Base-by-base conservation (phyloP, 2,329 filamentous ascomycete species). In the Fusarium sp. region DNA sequence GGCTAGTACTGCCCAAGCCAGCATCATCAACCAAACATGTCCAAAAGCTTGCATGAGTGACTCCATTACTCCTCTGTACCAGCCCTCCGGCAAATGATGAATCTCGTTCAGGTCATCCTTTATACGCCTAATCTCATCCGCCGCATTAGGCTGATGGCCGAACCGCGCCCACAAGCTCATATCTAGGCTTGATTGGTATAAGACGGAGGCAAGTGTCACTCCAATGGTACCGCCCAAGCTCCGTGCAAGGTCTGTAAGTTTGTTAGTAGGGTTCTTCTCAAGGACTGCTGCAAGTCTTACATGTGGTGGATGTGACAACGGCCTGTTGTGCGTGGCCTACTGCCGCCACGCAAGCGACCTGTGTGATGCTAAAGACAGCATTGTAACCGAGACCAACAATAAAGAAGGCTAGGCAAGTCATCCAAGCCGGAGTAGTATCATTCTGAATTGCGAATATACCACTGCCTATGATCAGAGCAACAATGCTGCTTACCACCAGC, bases 371-470 rank as follows among this genome's bases (percentile, higher is more conserved):
- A 14, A 96, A 85, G 87, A 93, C 93, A 38, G 89, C 90, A 48
- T 92, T 92, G 75, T 94, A 94, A 3, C 92, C 91, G 3, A 86
- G 81, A 13, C 94, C 93, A 17, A 89, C 81, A 18, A 94, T 81
- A 63, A 92, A 87, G 15, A 54, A 66, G 13, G 57, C 57, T 13
- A 63, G 12, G 13, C 63, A 63, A 20, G 48, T 66, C 32, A 63
- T 35, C 57, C 63, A 66, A 1, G 39, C 26, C 7, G 56, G 45
- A 12, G 24, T 61, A 1, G 22, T 14, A 3, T 36, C 20, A 5
- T 35, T 57, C n/a, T 65, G 56, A 15, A 65, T 22, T 3, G 39
- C 32, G 12, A 61, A 65, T 17, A 65, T 13, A 1, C n/a, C 13
- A n/a, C 80, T 55, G 85, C 89, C 12, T 90, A 36, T 20, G 6